phyloP scores from a whole-genome alignment of 257 asterid species.

The Linderniella brevidens region DNA sequence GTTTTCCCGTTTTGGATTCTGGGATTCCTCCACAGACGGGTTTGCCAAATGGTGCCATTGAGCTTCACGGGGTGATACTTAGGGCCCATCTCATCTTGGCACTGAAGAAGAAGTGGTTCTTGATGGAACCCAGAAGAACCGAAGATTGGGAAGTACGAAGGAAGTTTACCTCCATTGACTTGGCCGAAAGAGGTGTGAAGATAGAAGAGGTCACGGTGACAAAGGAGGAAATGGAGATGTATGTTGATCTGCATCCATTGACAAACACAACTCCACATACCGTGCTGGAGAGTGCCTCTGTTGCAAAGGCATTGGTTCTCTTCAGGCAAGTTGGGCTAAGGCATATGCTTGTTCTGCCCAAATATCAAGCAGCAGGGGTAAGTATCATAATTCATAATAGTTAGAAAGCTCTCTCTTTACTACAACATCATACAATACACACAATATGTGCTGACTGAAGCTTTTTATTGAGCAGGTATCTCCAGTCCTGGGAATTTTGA shows the following conservation, averaged over 20 bases:
- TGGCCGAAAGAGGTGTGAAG: slow-evolving; percentile 59
- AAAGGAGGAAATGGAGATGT: slow-evolving; percentile 68
- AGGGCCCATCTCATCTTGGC: slow-evolving; percentile 62
- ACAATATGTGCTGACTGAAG: not conserved
- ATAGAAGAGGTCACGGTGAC: slow-evolving; percentile 48
- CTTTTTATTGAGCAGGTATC: slow-evolving; percentile 24
- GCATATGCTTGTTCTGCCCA: slow-evolving; percentile 74
- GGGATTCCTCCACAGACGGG: slow-evolving; percentile 31
- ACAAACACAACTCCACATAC: slow-evolving; percentile 67
- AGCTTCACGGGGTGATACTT: slow-evolving; percentile 56
- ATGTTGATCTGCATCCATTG: slow-evolving; percentile 60
- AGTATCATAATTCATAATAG: slow-evolving; percentile 9
- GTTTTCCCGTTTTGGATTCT: slow-evolving; percentile 61
- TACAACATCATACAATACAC: not conserved
- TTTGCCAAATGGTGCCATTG: slow-evolving; percentile 23
- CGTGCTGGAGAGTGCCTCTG: slow-evolving; percentile 59
- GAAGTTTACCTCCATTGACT: slow-evolving; percentile 49
- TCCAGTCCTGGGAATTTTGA: slow-evolving; percentile 79
- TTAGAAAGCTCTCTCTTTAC: not conserved
- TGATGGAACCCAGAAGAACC: slow-evolving; percentile 44
- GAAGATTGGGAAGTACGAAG: slow-evolving; percentile 80
- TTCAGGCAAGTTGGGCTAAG: slow-evolving; percentile 79
- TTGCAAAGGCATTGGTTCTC: slow-evolving; percentile 79
- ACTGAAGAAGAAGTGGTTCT: slow-evolving; percentile 70
- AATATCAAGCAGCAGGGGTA: slow-evolving; percentile 66